Percentiles rank a stretch among this genome's conserved stretches.
Evolutionary conservation across 805 yeast genomes (phyloP).

Genomic region (Saturnispora diversa): DNA sequence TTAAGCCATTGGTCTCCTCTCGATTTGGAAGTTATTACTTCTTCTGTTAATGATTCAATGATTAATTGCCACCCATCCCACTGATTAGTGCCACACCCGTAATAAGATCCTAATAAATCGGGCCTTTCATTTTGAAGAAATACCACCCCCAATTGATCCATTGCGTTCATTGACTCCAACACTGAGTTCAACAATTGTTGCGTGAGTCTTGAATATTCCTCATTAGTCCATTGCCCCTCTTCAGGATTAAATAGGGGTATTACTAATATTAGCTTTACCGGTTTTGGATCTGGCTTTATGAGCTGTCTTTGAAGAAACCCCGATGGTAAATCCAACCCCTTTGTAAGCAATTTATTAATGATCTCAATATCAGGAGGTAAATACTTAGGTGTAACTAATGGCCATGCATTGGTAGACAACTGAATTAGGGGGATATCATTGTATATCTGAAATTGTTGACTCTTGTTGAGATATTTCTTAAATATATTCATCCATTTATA

Average conservation of each 20-base stretch:
- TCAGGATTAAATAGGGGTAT: constrained; percentile 21
- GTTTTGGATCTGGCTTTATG: constrained; percentile 32
- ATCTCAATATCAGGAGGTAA: constrained; percentile 35
- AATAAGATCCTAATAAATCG: constrained; percentile 24
- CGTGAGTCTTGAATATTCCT: constrained; percentile 18
- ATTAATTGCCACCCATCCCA: constrained; percentile 28
- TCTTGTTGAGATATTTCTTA: constrained; percentile 13
- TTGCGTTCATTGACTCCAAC: constrained; percentile 15
- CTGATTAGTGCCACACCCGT: constrained; percentile 23
- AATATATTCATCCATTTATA: constrained; percentile 26
- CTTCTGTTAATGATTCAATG: constrained; percentile 17
- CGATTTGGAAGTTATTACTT: constrained; percentile 10
- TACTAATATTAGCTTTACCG: constrained; percentile 22
- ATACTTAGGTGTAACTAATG: constrained; percentile 26
- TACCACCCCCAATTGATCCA: constrained; percentile 26
- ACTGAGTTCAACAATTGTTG: constrained; percentile 12
- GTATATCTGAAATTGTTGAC: background rate
- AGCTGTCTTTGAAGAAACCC: constrained; percentile 31
- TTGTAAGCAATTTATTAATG: constrained; percentile 31
- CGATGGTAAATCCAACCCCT: constrained; percentile 37
- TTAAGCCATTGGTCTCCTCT: constrained; percentile 19
- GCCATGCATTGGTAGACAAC: constrained; percentile 46
- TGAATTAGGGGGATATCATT: constrained; percentile 33
- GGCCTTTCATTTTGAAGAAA: constrained; percentile 20
- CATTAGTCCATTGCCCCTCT: constrained; percentile 17